Evolutionary conservation across 352 stramenopile species (phyloP).

Genomic region (Pythium phragmiticola): DNA sequence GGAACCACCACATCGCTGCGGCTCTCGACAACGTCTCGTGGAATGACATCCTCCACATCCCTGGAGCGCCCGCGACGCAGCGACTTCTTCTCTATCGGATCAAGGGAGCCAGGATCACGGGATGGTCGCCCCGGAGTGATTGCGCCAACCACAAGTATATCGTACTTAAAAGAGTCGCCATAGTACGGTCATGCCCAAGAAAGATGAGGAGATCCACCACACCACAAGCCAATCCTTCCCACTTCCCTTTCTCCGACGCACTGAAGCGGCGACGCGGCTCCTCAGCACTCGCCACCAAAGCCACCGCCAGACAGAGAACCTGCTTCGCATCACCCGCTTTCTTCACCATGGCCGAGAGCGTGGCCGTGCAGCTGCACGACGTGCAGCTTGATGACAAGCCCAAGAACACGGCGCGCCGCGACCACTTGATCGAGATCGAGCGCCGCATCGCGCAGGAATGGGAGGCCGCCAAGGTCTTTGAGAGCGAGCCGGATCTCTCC

Average conservation of each 20-base stretch:
- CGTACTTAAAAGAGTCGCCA: slow-evolving; percentile 16
- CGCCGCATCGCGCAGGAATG: slow-evolving; percentile 88
- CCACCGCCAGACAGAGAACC: slow-evolving; percentile 1
- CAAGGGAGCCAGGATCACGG: too few relatives aligned
- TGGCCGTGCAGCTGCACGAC: slow-evolving; percentile 79
- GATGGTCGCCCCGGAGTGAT: slow-evolving; percentile 8
- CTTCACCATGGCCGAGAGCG: slow-evolving; percentile 45
- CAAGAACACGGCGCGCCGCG: slow-evolving; percentile 80
- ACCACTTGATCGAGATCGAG: slow-evolving; percentile 93
- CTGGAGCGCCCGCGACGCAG: too few relatives aligned
- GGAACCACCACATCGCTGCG: too few relatives aligned
- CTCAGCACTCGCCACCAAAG: slow-evolving; percentile 4
- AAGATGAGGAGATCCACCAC: slow-evolving; percentile 1
- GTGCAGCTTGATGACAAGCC: slow-evolving; percentile 66
- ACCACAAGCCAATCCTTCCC: slow-evolving; percentile 19
- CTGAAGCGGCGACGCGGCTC: slow-evolving; percentile 28
- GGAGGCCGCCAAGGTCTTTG: slow-evolving; percentile 89
- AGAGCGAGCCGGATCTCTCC: slow-evolving; percentile 73
- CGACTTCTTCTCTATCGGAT: too few relatives aligned
- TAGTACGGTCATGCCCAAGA: slow-evolving; percentile 8
- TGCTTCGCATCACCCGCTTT: neutral
- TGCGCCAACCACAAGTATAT: slow-evolving; percentile 28
- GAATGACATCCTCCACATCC: too few relatives aligned
- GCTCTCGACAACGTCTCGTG: too few relatives aligned
- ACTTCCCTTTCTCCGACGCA: slow-evolving; percentile 1